A percentile compares a stretch with the other conserved stretches of the same genome.
phyloP scores from a whole-genome alignment of 139 green algal genomes.

The Coccomyxa sp. region DNA sequence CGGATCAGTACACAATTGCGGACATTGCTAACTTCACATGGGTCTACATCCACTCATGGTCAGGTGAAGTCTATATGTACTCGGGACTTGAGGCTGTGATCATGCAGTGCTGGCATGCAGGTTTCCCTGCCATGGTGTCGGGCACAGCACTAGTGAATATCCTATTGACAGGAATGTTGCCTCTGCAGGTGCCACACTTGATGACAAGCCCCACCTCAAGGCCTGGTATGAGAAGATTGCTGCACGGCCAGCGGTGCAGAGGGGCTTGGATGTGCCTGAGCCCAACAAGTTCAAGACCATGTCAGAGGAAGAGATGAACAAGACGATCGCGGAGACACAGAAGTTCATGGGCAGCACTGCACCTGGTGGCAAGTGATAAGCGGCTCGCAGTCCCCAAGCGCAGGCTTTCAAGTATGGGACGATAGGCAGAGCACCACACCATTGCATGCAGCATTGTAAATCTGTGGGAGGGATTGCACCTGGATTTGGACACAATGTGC shows the following conservation, averaged over 20 bases:
- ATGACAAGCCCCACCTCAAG: not conserved
- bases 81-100: not conserved
- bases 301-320: constrained; percentile 1
- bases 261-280: constrained; percentile 33
- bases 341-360: constrained; percentile 15
- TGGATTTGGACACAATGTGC: too few species aligned
- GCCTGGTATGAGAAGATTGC: constrained; percentile 32
- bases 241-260: constrained; percentile 27
- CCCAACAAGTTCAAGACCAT: constrained; percentile 17
- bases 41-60: constrained; percentile 13
- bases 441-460: too few species aligned
- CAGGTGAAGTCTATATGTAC: not conserved
- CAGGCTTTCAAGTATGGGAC: too few species aligned
- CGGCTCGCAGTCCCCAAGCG: too few species aligned
- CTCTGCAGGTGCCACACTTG: constrained; percentile 16
- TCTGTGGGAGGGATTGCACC: too few species aligned
- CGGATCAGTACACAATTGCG: constrained; percentile 36
- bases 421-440: too few species aligned
- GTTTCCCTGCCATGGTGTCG: not conserved
- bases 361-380: too few species aligned
- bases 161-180: not conserved
- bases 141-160: not conserved
- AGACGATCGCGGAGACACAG: constrained; percentile 3
- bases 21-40: constrained; percentile 40
- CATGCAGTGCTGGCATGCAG: not conserved